Base-by-base conservation (phyloP, 495 filamentous ascomycete genomes). In the Parathielavia appendiculata region DNA sequence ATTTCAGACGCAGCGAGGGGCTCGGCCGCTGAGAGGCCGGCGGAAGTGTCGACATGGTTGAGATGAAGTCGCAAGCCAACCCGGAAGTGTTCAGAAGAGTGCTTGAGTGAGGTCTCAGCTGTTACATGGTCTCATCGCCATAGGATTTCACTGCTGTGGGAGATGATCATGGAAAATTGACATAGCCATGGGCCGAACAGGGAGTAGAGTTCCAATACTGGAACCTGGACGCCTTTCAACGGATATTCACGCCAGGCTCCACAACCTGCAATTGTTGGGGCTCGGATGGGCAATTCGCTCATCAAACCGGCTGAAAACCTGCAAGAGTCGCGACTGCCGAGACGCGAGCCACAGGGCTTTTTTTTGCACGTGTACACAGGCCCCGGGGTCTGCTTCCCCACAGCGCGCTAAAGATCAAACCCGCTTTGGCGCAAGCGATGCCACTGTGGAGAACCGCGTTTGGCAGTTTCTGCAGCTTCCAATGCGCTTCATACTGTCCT, bases 1-100 rank as follows among this genome's bases (percentile, higher is more conserved):
- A 82, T n/a, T 70, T 71, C 51, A 78, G 66, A 43, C 81, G 79
- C 80, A 75, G 75, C 71, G 77, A 72, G 17, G 81, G 72, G 63
- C 73, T 77, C 8, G 81, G 81, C 59, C 61, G 67, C 56, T 61
- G 54, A 17, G 64, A 60, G 30, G 48, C 44, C 41, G 64, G 47
- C 46, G 50, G 17, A 13, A 47, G 57, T 16, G 60, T 23, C 60
- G 58, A 54, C 56, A 57, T 63, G 32, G 45, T 34, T 2, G 16
- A 7, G 32, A 17, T 30, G 30, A 7, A 19, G 32, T 17, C 1
- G 11, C 16, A 8, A 41, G 20, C 8, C 16, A 53, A 43, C 34
- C 22, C 38, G 22, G 34, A 32, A 45, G 16, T 34, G 45, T 9
- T 54, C 52, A 30, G 6, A 22, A 45, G 17, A 36, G 14, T 39